Base-by-base conservation (phyloP, 2,329 filamentous ascomycete genomes). In the Mollisia scopiformis region DNA sequence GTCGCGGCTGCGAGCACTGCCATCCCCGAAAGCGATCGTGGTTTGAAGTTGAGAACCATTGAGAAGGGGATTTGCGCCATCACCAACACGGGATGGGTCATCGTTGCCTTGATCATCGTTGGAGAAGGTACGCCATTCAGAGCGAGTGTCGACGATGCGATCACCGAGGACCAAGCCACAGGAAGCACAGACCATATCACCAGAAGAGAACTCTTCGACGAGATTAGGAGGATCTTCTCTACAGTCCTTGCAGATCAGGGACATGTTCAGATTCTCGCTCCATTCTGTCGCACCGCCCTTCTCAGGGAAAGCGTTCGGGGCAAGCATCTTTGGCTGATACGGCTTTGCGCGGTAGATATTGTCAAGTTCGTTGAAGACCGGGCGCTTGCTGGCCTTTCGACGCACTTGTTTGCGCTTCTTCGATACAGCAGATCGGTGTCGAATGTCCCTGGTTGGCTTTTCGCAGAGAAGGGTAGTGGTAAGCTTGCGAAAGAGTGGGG, bases 71-170 rank as follows among this genome's bases (percentile, higher is more conserved):
- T 98, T 97, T 62, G 90, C 89, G 6, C 90, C 91, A 70, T 98
- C 95, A 80, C 95, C 95, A 67, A 99, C 94, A 92, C 95, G 95
- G 61, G 93, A 97, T 4, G 96, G 95, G 69, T 99, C 95, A 70
- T 98, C 96, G 72, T 91, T 93, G 72, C 92, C 92, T 76, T 97
- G 92, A 75, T 99, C 96, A 73, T 99, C 95, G 75, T 98, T 98
- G 74, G 93, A 93, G 79, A 99, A 99, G 0, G 95, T 99, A 74
- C 95, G 92, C 95, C 95, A 99, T 79, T 99, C 95, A 51, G 93
- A 97, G 64, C 96, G 90, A 63, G 92, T 96, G 74, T 99, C 96
- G 73, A 99, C 93, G 74, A 95, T 93, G 67, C 92, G 90, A 72
- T 94, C 91, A 62, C 91, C 90, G 30, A 99, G 85, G 6, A 99